Percentiles rank a stretch among this genome's conserved stretches.
These are phyloP conservation scores for Zizania latifolia DNA, from an alignment of 176 grass and related monocot species.

Conservation along the genomic window DNA sequence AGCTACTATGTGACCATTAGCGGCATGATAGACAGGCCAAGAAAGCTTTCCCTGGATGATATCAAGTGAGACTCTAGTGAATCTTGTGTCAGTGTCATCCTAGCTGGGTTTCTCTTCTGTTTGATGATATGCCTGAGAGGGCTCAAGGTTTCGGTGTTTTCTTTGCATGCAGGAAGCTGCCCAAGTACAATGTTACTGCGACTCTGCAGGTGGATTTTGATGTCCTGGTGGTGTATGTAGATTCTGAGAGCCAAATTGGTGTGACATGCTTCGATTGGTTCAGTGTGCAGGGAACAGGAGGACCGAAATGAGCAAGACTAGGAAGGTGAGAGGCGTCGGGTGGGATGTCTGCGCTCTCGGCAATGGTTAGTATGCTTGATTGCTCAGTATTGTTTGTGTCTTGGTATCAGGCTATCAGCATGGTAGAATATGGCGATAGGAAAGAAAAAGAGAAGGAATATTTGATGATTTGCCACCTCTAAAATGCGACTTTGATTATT, in stretches of 20 bases:
- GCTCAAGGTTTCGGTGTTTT: neutral
- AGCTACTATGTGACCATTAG: conserved; percentile 50
- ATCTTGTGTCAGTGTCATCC: neutral
- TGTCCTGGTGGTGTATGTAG: neutral
- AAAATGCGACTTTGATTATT: too few species aligned
- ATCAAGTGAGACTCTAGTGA: conserved; percentile 37
- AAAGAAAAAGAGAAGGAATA: neutral
- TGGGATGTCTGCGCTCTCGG: conserved; percentile 70
- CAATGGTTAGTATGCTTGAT: conserved; percentile 40
- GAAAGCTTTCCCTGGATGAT: conserved; percentile 46
- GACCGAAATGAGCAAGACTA: conserved; percentile 63
- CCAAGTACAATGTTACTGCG: conserved; percentile 68
- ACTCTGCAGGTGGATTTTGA: conserved; percentile 50
- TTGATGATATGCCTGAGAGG: neutral
- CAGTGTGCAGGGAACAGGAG: conserved; percentile 86
- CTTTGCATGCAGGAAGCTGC: conserved; percentile 42
- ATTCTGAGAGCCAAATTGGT: neutral
- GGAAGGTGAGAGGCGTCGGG: conserved; percentile 63
- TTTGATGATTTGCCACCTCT: too few species aligned
- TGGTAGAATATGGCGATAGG: neutral
- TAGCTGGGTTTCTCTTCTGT: neutral
- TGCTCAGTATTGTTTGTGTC: neutral
- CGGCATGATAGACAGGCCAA: conserved; percentile 39
- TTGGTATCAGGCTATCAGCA: neutral
- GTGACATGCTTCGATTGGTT: neutral